Conservation (phyloP, 192 early-diverging fungal species). For the Coemansia sp. region DNA sequence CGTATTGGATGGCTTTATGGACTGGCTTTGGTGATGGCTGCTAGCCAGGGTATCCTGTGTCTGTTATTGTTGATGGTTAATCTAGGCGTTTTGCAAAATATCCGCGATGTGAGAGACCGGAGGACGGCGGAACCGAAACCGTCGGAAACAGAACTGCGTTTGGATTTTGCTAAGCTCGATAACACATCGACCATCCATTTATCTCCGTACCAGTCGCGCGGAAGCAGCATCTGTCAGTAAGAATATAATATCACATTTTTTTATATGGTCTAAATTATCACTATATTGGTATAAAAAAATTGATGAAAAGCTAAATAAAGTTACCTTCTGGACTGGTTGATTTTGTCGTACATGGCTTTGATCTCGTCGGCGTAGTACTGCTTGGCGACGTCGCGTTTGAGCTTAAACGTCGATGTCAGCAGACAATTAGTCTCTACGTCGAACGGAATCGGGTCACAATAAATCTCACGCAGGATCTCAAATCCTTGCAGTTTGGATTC, state of each 20-base stretch:
- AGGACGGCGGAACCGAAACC: background rate
- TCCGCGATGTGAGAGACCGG: background rate
- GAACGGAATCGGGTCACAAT: slow-evolving; percentile 69
- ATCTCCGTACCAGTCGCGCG: background rate
- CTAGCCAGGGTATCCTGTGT: slow-evolving; percentile 22
- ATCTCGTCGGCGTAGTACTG: slow-evolving; percentile 60
- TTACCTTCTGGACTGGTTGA: slow-evolving; percentile 6
- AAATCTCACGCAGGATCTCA: slow-evolving; percentile 72
- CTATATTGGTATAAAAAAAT: too few species aligned
- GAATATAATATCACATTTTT: background rate
- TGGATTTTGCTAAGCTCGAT: background rate
- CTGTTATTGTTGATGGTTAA: slow-evolving; percentile 14
- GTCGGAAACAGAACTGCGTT: background rate
- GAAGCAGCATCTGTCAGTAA: background rate
- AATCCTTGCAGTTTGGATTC: slow-evolving; percentile 81
- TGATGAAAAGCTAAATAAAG: too few species aligned
- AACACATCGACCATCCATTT: background rate
- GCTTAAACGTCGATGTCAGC: slow-evolving; percentile 89
- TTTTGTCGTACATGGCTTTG: slow-evolving; percentile 59
- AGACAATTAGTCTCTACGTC: slow-evolving; percentile 74
- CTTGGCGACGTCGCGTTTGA: slow-evolving; percentile 75
- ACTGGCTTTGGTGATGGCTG: slow-evolving; percentile 12
- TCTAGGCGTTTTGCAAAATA: slow-evolving; percentile 9
- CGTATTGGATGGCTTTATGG: slow-evolving; percentile 21
- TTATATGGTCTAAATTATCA: too few species aligned